These are phyloP conservation scores for Vigna trinervia DNA, from an alignment of 306 rosid genomes.

Conservation along the genomic window DNA sequence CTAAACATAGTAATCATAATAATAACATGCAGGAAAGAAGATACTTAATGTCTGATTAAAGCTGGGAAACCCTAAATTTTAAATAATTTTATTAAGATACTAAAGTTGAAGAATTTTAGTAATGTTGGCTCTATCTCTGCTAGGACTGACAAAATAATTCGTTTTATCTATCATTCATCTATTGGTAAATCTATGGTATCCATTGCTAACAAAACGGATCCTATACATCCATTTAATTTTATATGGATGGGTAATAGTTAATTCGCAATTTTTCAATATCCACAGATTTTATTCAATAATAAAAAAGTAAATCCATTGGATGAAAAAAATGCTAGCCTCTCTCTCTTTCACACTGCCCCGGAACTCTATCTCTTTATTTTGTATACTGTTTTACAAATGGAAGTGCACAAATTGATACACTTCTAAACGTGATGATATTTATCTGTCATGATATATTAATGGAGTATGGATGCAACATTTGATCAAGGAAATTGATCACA, in stretches of 20 bases:
- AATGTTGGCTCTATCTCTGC: neutral
- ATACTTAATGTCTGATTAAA: constrained; percentile 25
- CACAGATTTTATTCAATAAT: too few species aligned
- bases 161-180: too few species aligned
- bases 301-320: too few species aligned
- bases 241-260: too few species aligned
- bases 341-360: too few species aligned
- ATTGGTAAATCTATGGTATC: too few species aligned
- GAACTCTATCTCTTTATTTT: too few species aligned
- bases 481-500: neutral
- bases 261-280: too few species aligned
- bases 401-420: neutral
- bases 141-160: too few species aligned
- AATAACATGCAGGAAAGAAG: neutral
- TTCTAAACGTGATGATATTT: neutral
- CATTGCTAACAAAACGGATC: too few species aligned
- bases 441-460: neutral
- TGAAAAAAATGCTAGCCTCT: too few species aligned
- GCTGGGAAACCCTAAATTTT: constrained; percentile 4
- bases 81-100: constrained; percentile 14
- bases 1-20: neutral
- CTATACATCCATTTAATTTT: too few species aligned
- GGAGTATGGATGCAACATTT: neutral
- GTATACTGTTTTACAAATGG: neutral
- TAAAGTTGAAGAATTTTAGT: constrained; percentile 6